A percentile compares a stretch with the other conserved stretches of the same genome.
phyloP scores from a whole-genome alignment of 768 basidiomycete species.

The Kwoniella sp. region DNA sequence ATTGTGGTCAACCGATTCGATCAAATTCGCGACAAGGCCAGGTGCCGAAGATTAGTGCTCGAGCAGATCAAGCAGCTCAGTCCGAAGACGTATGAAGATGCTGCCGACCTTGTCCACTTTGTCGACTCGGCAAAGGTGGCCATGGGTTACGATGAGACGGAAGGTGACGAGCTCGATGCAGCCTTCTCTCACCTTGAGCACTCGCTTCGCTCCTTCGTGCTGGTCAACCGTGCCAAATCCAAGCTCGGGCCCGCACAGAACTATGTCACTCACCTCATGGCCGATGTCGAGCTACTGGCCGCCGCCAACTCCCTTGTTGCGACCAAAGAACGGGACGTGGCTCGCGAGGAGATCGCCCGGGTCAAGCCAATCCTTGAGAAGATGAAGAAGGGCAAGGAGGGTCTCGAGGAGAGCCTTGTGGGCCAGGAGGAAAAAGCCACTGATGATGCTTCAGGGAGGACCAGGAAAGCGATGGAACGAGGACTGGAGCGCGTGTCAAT shows the following conservation, averaged over 20 bases:
- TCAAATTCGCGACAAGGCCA: slow-evolving; percentile 89
- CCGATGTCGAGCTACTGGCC: slow-evolving; percentile 82
- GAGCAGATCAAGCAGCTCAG: slow-evolving; percentile 91
- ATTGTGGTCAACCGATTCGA: slow-evolving; percentile 98
- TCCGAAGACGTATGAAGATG: slow-evolving; percentile 85
- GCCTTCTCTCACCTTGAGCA: slow-evolving; percentile 85
- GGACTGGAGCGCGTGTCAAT: slow-evolving; percentile 73
- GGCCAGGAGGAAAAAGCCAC: slow-evolving; percentile 70
- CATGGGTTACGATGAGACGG: slow-evolving; percentile 56
- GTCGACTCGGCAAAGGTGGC: slow-evolving; percentile 73
- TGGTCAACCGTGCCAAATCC: slow-evolving; percentile 90
- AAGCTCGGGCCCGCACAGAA: slow-evolving; percentile 91
- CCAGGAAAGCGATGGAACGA: slow-evolving; percentile 59
- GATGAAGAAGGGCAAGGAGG: slow-evolving; percentile 70
- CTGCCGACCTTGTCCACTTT: slow-evolving; percentile 92
- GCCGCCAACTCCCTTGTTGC: slow-evolving; percentile 84
- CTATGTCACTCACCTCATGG: slow-evolving; percentile 82
- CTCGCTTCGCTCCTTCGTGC: slow-evolving; percentile 85
- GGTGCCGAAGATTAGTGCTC: slow-evolving; percentile 78
- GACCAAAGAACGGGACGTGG: slow-evolving; percentile 66
- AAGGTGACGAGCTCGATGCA: slow-evolving; percentile 47
- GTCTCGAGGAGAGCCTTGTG: slow-evolving; percentile 74
- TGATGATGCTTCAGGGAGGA: slow-evolving; percentile 55
- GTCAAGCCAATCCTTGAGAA: slow-evolving; percentile 79
- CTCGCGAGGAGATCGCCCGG: slow-evolving; percentile 63